Evolutionary conservation across 306 rosid genomes (phyloP).

Genomic region (Vigna nakashimae): DNA sequence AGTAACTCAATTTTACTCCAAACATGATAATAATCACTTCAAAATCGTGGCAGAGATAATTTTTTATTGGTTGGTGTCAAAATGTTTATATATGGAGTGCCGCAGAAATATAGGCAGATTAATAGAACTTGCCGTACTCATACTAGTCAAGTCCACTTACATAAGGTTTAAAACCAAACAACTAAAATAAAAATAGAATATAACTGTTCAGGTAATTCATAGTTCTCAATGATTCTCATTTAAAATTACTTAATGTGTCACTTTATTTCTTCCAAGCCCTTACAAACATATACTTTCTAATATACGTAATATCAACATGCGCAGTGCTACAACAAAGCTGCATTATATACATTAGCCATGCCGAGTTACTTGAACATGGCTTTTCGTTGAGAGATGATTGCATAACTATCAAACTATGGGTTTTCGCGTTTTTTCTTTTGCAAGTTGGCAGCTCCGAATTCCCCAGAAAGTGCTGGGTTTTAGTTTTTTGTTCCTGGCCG

Average conservation of each 20-base stretch:
- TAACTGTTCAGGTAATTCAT: neutral
- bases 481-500: slow-evolving; percentile 71
- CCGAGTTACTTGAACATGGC: slow-evolving; percentile 19
- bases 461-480: slow-evolving; percentile 89
- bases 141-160: neutral
- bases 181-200: neutral
- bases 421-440: slow-evolving; percentile 53
- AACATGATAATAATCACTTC: too few relatives aligned
- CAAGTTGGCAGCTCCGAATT: slow-evolving; percentile 78
- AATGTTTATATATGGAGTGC: too few relatives aligned
- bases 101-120: too few relatives aligned
- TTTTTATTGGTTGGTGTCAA: too few relatives aligned
- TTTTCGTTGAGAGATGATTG: neutral
- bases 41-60: too few relatives aligned
- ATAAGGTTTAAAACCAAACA: neutral
- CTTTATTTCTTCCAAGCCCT: slow-evolving; percentile 13
- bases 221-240: neutral
- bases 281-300: slow-evolving; percentile 4
- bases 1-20: too few relatives aligned
- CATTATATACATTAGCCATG: slow-evolving; percentile 23
- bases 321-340: neutral
- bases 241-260: neutral
- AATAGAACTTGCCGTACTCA: neutral
- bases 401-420: slow-evolving; percentile 21
- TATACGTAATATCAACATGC: slow-evolving; percentile 1